phyloP scores from a whole-genome alignment of 2,329 filamentous ascomycete genomes.

The Neocucurbitaria cava region DNA sequence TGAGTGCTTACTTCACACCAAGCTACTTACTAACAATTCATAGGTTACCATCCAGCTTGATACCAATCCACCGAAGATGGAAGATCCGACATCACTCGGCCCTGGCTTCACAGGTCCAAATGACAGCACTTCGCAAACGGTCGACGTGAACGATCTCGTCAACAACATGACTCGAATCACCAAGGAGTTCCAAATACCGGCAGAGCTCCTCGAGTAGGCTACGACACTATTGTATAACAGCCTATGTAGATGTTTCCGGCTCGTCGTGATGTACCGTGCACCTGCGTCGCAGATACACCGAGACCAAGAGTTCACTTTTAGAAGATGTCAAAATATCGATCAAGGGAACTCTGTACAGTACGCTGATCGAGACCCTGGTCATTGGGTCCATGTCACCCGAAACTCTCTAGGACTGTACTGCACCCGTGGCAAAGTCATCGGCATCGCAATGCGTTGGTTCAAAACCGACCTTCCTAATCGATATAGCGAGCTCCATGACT shows the following conservation, averaged over 20 bases:
- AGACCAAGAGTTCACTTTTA: neutral
- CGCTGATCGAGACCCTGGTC: no score
- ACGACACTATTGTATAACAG: neutral
- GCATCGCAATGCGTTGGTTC: neutral
- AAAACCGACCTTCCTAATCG: neutral
- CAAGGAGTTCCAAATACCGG: conserved; percentile 43
- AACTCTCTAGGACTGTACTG: neutral
- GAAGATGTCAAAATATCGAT: neutral
- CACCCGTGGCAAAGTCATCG: neutral
- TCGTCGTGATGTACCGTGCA: neutral
- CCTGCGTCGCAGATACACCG: no score
- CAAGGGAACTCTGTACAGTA: neutral
- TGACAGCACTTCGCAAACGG: conserved; percentile 9
- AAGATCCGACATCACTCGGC: conserved; percentile 29
- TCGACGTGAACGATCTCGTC: conserved; percentile 37
- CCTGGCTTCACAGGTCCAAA: conserved; percentile 1
- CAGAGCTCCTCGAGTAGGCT: conserved; percentile 41
- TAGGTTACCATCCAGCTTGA: conserved; percentile 60
- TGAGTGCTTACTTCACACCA: neutral
- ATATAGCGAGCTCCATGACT: neutral
- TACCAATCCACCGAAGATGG: conserved; percentile 54
- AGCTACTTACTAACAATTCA: neutral
- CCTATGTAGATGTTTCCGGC: no score
- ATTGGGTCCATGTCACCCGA: neutral
- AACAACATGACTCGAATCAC: conserved; percentile 42